Evolutionary conservation across 352 stramenopile species (phyloP).

Genomic region (Globisporangium viniferum): DNA sequence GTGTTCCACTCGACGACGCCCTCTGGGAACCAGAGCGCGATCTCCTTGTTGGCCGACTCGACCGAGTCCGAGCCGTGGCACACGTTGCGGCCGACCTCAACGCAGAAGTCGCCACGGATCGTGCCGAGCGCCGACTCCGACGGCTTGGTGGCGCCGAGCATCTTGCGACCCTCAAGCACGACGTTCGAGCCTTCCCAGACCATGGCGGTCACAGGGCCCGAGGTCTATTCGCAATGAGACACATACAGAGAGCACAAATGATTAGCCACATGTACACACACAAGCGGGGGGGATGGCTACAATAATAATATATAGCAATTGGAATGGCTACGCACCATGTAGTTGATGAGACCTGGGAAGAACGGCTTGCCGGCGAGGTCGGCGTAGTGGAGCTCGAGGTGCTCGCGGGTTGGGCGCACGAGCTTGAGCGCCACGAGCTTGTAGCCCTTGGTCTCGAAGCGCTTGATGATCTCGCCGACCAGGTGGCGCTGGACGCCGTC

Average conservation of each 20-base stretch:
- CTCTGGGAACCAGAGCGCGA: constrained; percentile 95
- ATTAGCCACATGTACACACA: not conserved
- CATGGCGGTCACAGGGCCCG: constrained; percentile 91
- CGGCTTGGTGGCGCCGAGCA: constrained; percentile 97
- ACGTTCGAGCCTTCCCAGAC: constrained; percentile 95
- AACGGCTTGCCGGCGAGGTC: constrained; percentile 94
- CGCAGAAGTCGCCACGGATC: constrained; percentile 97
- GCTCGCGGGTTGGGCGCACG: constrained; percentile 81
- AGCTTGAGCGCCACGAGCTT: constrained; percentile 94
- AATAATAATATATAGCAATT: not conserved
- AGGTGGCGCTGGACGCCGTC: constrained; percentile 96
- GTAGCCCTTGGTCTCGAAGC: constrained; percentile 96
- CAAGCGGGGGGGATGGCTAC: not conserved
- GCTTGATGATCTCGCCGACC: constrained; percentile 96
- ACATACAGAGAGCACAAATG: not conserved
- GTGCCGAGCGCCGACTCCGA: constrained; percentile 93
- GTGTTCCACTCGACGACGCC: constrained; percentile 75
- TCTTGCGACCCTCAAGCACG: constrained; percentile 92
- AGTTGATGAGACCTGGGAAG: constrained; percentile 94
- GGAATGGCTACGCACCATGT: constrained; percentile 76
- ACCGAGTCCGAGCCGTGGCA: constrained; percentile 97
- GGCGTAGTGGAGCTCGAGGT: constrained; percentile 90
- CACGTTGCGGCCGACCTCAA: constrained; percentile 93
- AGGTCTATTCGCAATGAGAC: constrained; percentile 33
- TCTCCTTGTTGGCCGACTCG: constrained; percentile 97